Base-by-base conservation (phyloP, 352 stramenopile genomes). In the Globisporangium ultimum region DNA sequence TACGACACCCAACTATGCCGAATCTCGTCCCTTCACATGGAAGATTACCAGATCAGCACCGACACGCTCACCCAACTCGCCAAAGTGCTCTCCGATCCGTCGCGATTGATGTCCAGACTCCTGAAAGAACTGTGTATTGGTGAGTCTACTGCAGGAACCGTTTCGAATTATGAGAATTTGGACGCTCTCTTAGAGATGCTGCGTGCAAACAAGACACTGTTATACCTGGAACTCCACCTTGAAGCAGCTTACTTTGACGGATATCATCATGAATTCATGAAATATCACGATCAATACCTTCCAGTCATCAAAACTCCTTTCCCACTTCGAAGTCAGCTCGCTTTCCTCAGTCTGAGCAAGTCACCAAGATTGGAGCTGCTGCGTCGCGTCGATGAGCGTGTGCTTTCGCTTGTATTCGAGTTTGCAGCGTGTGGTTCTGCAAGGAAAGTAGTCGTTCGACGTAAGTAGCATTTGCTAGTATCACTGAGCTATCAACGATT, bases 341-440 rank as follows among this genome's bases (percentile, higher is more conserved):
- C 53, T 22, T 32, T 51, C 14, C 53, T 58, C 53, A 51, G 53
- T 20, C 40, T 51, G 22, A 51, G 53, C 28, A 32, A 17, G 11
- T 13, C 41, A n/a, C 28, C 21, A 10, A 21, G 14, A 5, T 58
- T 58, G 11, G 20, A 41, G 7, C 40, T 42, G 40, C 15, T 58
- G 10, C 24, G 24, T 13, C 7, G 13, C 17, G 34, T 58, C 46
- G 53, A 51, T 13, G 17, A 40, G 17, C 21, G 21, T 18, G 38
- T 58, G 53, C 53, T 58, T 3, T 34, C 53, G 22, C 53, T 40
- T n/a, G 42, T 58, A 11, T 58, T 58, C 28, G 41, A 20, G 24
- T 58, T 58, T 18, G 53, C 53, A 5, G 53, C 53, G 3, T 36
- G 28, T 10, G 28, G 28, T 36, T 36, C 28, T 36, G 28, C 5